A percentile compares a stretch with the other conserved stretches of the same genome.
These are phyloP conservation scores for Saccharomycopsis sp. DNA, from an alignment of 805 yeast species.

Conservation along the genomic window DNA sequence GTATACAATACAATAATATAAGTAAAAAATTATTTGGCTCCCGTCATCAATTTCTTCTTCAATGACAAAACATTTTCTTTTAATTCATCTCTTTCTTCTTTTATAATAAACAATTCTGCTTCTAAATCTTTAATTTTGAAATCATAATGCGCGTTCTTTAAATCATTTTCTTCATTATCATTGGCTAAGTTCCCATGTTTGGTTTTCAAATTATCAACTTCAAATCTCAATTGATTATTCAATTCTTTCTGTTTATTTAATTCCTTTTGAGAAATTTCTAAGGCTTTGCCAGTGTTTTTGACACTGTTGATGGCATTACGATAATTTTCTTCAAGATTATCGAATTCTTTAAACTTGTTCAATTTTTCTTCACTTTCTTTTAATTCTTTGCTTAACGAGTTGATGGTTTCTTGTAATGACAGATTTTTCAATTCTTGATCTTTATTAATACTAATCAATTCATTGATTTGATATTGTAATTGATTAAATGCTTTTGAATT, in stretches of 20 bases:
- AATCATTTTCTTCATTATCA: conserved; percentile 24
- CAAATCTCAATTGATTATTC: conserved; percentile 46
- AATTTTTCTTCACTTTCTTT: conserved; percentile 20
- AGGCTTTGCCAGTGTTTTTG: conserved; percentile 64
- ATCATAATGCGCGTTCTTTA: conserved; percentile 48
- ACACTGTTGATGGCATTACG: conserved; percentile 62
- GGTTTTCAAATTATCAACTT: conserved; percentile 59
- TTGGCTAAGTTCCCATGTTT: conserved; percentile 14
- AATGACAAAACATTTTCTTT: conserved; percentile 47
- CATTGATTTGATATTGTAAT: conserved; percentile 48
- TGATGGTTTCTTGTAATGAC: background rate
- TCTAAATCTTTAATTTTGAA: conserved; percentile 72
- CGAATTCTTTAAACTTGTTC: conserved; percentile 26
- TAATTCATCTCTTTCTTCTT: conserved; percentile 76
- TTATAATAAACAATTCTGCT: conserved; percentile 71
- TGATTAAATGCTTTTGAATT: conserved; percentile 20
- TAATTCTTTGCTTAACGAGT: conserved; percentile 4
- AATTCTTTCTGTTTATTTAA: conserved; percentile 46
- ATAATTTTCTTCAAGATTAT: conserved; percentile 51
- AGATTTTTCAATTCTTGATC: conserved; percentile 25
- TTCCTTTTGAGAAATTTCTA: conserved; percentile 65
- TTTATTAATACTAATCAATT: conserved; percentile 38
- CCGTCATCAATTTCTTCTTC: conserved; percentile 41
- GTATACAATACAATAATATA: background rate
- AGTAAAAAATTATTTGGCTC: background rate